These are phyloP conservation scores for Physocladia obscura DNA, from an alignment of 192 early-diverging fungal genomes.

Conservation along the genomic window DNA sequence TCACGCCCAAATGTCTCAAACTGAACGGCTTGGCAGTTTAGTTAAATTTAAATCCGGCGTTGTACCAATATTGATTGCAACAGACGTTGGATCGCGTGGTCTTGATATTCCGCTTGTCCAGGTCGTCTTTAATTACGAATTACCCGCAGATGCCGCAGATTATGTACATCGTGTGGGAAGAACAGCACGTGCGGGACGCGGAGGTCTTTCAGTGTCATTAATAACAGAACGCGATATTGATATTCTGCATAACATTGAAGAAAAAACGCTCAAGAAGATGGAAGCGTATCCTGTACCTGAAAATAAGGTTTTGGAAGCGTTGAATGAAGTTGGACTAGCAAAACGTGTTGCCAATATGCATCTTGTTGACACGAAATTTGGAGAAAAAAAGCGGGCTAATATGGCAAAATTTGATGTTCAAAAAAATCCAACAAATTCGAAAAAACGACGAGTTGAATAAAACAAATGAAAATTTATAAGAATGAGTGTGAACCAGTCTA, in stretches of 20 bases:
- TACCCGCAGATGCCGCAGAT: conserved; percentile 91
- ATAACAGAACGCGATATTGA: conserved; percentile 79
- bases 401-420: conserved; percentile 54
- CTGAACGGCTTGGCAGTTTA: conserved; percentile 83
- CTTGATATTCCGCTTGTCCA: conserved; percentile 95
- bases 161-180: conserved; percentile 98
- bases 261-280: conserved; percentile 76
- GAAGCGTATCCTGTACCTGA: conserved; percentile 75
- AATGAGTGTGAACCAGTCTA: no score
- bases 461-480: conserved; percentile 7
- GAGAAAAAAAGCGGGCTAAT: conserved; percentile 56
- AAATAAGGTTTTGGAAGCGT: conserved; percentile 75
- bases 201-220: conserved; percentile 85
- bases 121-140: conserved; percentile 91
- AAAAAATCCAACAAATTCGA: neutral
- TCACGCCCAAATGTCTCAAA: conserved; percentile 92
- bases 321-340: conserved; percentile 83
- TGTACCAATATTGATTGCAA: conserved; percentile 87
- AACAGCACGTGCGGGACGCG: conserved; percentile 94
- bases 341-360: conserved; percentile 85
- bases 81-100: conserved; percentile 97
- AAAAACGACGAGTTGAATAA: neutral
- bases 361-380: conserved; percentile 61
- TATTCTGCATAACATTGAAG: conserved; percentile 89
- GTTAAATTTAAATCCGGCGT: conserved; percentile 89